Conservation (phyloP, 176 grass and related monocot genomes). For the Musa itinerans region DNA sequence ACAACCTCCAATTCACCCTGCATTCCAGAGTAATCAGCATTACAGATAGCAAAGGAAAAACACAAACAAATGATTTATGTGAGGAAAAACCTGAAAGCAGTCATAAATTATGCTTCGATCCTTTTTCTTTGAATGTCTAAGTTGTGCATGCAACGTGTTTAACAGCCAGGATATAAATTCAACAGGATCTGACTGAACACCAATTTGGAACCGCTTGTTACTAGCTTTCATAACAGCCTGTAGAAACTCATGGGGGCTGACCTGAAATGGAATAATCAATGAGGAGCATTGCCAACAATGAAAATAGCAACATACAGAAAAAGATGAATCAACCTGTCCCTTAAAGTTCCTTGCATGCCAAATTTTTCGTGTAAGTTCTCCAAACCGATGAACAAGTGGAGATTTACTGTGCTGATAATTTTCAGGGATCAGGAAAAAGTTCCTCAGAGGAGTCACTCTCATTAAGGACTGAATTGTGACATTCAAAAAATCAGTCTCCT, state of each 20-base stretch:
- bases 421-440: slow-evolving; percentile 97
- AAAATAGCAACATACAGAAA: not conserved
- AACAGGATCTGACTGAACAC: slow-evolving; percentile 94
- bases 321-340: slow-evolving; percentile 48
- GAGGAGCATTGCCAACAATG: not conserved
- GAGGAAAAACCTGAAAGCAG: slow-evolving; percentile 76
- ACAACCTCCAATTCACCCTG: slow-evolving; percentile 97
- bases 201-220: slow-evolving; percentile 84
- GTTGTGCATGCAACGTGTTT: slow-evolving; percentile 71
- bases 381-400: slow-evolving; percentile 85
- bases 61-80: not conserved
- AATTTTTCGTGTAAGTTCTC: slow-evolving; percentile 91
- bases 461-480: slow-evolving; percentile 97
- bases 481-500: slow-evolving; percentile 98
- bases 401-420: slow-evolving; percentile 92
- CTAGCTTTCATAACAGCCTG: slow-evolving; percentile 98
- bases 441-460: slow-evolving; percentile 92
- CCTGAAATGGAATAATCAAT: slow-evolving; percentile 34
- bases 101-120: slow-evolving; percentile 87
- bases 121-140: slow-evolving; percentile 75
- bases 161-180: slow-evolving; percentile 97
- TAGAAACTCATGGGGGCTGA: slow-evolving; percentile 96
- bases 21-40: not conserved
- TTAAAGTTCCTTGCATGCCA: slow-evolving; percentile 99
- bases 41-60: slow-evolving; percentile 11